These are phyloP conservation scores for Coniferiporia weirii DNA, from an alignment of 1,284 basidiomycete species.

Conservation along the genomic window DNA sequence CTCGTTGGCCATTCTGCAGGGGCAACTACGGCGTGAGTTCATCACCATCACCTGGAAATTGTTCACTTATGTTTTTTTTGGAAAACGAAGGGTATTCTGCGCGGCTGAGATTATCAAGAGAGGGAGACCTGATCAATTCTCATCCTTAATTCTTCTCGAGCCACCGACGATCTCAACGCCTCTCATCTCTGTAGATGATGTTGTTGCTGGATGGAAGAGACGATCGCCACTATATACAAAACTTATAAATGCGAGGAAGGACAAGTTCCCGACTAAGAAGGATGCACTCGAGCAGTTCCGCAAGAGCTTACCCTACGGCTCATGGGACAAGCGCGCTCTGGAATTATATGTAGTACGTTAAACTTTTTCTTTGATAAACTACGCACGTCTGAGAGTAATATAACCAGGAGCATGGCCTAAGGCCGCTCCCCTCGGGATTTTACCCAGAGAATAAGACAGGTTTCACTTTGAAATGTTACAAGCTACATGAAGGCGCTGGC, in stretches of 20 bases:
- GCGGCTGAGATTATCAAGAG: not conserved
- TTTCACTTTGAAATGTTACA: conserved; percentile 9
- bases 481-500: not conserved
- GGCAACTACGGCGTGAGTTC: not conserved
- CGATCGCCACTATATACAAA: not conserved
- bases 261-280: not conserved
- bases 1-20: not conserved
- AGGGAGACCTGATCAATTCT: not conserved
- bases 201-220: not conserved
- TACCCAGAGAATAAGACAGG: conserved; percentile 9
- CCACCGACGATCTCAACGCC: not conserved
- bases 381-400: not conserved
- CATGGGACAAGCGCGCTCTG: conserved; percentile 10
- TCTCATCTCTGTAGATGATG: not conserved
- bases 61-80: not conserved
- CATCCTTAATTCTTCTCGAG: conserved; percentile 2
- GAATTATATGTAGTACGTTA: conserved; percentile 1
- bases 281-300: not conserved
- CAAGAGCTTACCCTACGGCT: not conserved
- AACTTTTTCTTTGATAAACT: not conserved
- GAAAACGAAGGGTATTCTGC: not conserved
- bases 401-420: conserved; percentile 7
- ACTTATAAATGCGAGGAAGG: not conserved
- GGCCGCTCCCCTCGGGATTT: conserved; percentile 9
- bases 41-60: not conserved